phyloP scores from a whole-genome alignment of 805 yeast species.

The Lipomyces spencermartinsiae region DNA sequence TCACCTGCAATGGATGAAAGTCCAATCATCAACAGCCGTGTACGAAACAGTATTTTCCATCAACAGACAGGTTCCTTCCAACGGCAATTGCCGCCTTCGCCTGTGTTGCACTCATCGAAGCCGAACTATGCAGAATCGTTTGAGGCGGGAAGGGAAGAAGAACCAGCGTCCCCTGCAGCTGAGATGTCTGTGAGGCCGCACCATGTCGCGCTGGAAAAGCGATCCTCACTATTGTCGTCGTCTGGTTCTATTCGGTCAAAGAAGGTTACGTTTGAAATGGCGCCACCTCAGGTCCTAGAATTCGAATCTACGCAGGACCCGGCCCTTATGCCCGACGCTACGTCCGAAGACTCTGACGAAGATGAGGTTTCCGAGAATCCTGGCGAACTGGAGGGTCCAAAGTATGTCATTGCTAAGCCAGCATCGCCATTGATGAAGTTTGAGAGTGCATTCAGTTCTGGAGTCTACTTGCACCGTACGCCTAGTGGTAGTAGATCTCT shows the following conservation, averaged over 20 bases:
- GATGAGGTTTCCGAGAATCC: background rate
- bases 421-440: slow-evolving; percentile 19
- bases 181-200: background rate
- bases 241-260: slow-evolving; percentile 29
- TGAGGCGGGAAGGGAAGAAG: background rate
- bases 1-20: slow-evolving; percentile 19
- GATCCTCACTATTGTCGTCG: slow-evolving; percentile 31
- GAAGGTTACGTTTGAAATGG: slow-evolving; percentile 37
- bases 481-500: slow-evolving; percentile 26
- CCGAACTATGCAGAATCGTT: background rate
- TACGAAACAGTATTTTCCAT: slow-evolving; percentile 27
- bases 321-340: background rate
- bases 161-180: slow-evolving; percentile 1
- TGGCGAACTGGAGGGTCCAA: background rate
- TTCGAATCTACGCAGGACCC: slow-evolving; percentile 29
- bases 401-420: background rate
- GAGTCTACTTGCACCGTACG: slow-evolving; percentile 16
- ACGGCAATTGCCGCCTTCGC: slow-evolving; percentile 18
- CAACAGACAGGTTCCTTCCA: slow-evolving; percentile 11
- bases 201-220: slow-evolving; percentile 19
- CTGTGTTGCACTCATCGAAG: slow-evolving; percentile 2
- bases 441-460: slow-evolving; percentile 19
- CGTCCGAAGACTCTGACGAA: slow-evolving; percentile 11
- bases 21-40: slow-evolving; percentile 15
- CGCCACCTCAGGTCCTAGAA: slow-evolving; percentile 36